These are phyloP conservation scores for Xerocomellus amylosporus DNA, from an alignment of 768 basidiomycete species.

Conservation along the genomic window DNA sequence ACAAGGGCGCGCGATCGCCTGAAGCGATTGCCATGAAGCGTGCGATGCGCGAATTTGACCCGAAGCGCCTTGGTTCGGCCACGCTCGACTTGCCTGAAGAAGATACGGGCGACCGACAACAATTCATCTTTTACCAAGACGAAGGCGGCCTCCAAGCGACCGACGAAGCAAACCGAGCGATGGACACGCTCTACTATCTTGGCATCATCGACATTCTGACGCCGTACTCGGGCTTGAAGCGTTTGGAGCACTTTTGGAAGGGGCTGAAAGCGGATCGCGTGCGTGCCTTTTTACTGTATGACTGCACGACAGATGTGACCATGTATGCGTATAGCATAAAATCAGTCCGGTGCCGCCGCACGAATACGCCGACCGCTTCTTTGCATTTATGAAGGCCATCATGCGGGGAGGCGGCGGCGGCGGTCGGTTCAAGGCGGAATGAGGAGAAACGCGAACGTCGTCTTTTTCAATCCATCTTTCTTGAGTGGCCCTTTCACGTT, in stretches of 20 bases:
- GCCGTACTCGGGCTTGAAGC: conserved; percentile 77
- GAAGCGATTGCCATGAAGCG: conserved; percentile 84
- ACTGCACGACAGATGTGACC: background rate
- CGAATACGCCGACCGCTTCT: conserved; percentile 89
- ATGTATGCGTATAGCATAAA: conserved; percentile 59
- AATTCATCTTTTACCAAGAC: conserved; percentile 95
- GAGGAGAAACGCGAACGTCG: conserved; percentile 1
- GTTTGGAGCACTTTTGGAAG: conserved; percentile 89
- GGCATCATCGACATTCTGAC: conserved; percentile 98
- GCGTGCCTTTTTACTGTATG: conserved; percentile 33
- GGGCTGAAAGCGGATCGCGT: conserved; percentile 84
- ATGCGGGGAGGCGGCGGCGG: conserved; percentile 80
- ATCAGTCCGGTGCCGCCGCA: conserved; percentile 89
- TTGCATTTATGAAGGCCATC: conserved; percentile 77
- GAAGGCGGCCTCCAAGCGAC: conserved; percentile 92
- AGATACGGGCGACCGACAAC: conserved; percentile 53
- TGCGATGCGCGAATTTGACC: conserved; percentile 81
- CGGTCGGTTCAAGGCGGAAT: conserved; percentile 47
- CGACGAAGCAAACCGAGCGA: conserved; percentile 70
- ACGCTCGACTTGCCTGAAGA: conserved; percentile 58
- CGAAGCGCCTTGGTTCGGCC: conserved; percentile 58
- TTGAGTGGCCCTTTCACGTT: conserved; percentile 3
- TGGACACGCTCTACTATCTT: conserved; percentile 86
- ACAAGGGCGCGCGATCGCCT: conserved; percentile 55
- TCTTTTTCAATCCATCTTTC: background rate